A percentile compares a stretch with the other conserved stretches of the same genome.
phyloP scores from a whole-genome alignment of 805 yeast genomes.

The Ogataea minuta region DNA sequence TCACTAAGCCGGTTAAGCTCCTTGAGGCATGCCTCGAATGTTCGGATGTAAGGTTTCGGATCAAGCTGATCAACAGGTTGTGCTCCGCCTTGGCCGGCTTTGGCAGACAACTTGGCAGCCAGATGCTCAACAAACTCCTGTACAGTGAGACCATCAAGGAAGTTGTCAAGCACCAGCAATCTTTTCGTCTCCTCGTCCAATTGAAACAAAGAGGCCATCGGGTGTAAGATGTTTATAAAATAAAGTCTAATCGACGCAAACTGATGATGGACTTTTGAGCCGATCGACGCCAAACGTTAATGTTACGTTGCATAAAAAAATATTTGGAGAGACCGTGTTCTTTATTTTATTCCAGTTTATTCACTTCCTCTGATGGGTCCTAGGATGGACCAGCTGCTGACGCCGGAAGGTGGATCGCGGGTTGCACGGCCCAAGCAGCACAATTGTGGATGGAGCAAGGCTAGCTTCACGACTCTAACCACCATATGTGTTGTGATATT shows the following conservation, averaged over 20 bases:
- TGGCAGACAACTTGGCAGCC: slow-evolving; percentile 51
- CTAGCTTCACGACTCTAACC: slow-evolving; percentile 1
- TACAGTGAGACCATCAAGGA: slow-evolving; percentile 66
- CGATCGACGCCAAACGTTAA: not conserved
- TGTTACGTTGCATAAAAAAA: slow-evolving; percentile 4
- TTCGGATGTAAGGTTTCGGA: slow-evolving; percentile 92
- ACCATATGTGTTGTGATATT: slow-evolving; percentile 12
- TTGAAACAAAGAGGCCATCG: slow-evolving; percentile 26
- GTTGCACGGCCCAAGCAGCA: not conserved
- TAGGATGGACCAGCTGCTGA: slow-evolving; percentile 7
- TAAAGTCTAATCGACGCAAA: slow-evolving; percentile 1
- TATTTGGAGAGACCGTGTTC: not conserved
- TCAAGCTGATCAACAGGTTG: slow-evolving; percentile 61
- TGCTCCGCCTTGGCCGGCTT: slow-evolving; percentile 43
- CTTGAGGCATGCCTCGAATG: slow-evolving; percentile 81
- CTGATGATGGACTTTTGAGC: not conserved
- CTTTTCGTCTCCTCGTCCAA: slow-evolving; percentile 61
- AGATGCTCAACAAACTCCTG: slow-evolving; percentile 79
- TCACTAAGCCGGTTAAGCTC: slow-evolving; percentile 63
- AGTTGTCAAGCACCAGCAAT: slow-evolving; percentile 58
- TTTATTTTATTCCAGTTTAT: not conserved
- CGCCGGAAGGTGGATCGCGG: slow-evolving; percentile 2
- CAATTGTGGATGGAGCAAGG: not conserved
- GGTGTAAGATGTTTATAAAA: not conserved
- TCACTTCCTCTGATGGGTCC: slow-evolving; percentile 5